Evolutionary conservation across 305 asterid species (phyloP).

Genomic region (Solanum hybrid): DNA sequence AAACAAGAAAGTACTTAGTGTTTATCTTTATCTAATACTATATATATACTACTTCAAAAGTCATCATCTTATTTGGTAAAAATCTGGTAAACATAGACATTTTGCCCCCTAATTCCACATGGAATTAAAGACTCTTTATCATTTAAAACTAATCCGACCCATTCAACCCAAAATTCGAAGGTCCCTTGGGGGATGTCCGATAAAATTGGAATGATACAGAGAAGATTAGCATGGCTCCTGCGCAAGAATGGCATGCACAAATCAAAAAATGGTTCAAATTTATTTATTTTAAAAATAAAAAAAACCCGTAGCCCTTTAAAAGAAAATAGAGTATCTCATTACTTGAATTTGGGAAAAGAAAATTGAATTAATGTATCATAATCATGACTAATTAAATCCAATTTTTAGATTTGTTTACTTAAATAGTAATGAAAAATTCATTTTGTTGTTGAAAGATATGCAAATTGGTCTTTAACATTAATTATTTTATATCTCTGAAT

Average conservation of each 20-base stretch:
- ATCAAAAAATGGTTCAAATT: not conserved
- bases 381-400: not conserved
- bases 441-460: not conserved
- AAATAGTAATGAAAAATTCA: not conserved
- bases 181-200: conserved; percentile 12
- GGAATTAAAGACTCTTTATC: not conserved
- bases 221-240: conserved; percentile 30
- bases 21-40: not conserved
- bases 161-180: not conserved
- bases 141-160: not conserved
- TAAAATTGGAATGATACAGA: conserved; percentile 30
- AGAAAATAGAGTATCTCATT: not conserved
- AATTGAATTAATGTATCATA: not conserved
- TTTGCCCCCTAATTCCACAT: not conserved
- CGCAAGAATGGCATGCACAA: conserved; percentile 22
- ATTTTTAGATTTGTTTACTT: not conserved
- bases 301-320: not conserved
- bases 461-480: not conserved
- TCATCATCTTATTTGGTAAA: not conserved
- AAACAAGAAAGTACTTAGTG: not conserved
- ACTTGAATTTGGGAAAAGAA: not conserved
- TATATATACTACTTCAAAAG: not conserved
- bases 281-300: too few relatives aligned
- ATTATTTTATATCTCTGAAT: not conserved
- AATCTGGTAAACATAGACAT: not conserved